Evolutionary conservation across 176 grass and related monocot species (phyloP).

Genomic region (Saccharum officinarum): DNA sequence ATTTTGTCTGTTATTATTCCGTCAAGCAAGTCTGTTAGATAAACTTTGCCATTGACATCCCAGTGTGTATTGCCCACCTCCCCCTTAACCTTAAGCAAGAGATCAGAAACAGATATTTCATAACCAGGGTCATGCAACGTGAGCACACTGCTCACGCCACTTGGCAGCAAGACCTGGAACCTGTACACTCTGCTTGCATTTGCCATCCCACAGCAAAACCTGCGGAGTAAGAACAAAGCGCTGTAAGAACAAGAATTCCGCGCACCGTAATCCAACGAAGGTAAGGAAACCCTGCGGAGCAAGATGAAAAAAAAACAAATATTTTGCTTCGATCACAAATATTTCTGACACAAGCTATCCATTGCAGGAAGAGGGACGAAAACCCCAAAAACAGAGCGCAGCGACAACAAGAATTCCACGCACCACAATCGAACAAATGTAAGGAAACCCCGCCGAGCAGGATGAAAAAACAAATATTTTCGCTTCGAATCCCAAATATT

Average conservation of each 20-base stretch:
- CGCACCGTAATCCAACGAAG: neutral
- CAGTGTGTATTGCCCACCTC: conserved; percentile 18
- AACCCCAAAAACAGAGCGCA: neutral
- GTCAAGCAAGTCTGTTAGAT: conserved; percentile 33
- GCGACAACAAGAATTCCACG: neutral
- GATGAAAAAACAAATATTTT: neutral
- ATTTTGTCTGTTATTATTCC: conserved; percentile 21
- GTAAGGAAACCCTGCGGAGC: neutral
- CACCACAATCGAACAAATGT: neutral
- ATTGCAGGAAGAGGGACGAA: neutral
- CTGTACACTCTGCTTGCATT: conserved; percentile 11
- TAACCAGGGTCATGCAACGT: neutral
- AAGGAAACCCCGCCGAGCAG: neutral
- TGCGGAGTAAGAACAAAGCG: neutral
- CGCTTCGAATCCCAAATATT: neutral
- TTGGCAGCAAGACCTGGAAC: conserved; percentile 46
- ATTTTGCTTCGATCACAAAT: too few species aligned
- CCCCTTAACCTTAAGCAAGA: conserved; percentile 30
- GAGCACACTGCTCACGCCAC: conserved; percentile 18
- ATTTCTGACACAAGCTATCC: neutral
- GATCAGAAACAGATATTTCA: conserved; percentile 29
- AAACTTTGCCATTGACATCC: neutral
- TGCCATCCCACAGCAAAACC: neutral
- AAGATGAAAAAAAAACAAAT: neutral
- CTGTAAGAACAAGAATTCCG: too few species aligned